Base-by-base conservation (phyloP, 2,329 filamentous ascomycete species). In the Pyrenophora teres region DNA sequence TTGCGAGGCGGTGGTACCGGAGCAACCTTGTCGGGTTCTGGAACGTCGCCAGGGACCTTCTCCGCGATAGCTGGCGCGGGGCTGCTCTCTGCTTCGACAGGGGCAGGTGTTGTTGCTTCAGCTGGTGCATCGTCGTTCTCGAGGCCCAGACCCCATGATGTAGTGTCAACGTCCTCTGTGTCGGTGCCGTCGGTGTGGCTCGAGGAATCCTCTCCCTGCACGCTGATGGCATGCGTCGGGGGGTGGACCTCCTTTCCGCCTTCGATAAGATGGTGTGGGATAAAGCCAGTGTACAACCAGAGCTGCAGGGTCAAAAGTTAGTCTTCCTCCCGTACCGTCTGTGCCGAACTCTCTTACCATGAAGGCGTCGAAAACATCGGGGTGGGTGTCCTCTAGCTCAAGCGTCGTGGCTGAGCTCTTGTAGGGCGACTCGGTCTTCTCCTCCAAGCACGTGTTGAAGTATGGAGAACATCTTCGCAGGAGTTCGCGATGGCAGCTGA, bases 341-440 rank as follows among this genome's bases (percentile, higher is more conserved):
- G 27, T 13, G 9, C 27, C 27, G 27, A 9, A 30, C 3, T 30
- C 10, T 30, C 27, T 13, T 30, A 30, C 27, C 68, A 72, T 70
- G 47, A 72, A 72, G 6, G 68, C 65, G 51, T 72, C 69, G 40
- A 72, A 72, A n/a, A 71, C 68, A 46, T 72, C 69, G n/a, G 69
- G 67, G 39, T 57, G 67, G 3, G 67, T 69, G 30, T 71, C 68
- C 7, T 69, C 63, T 6, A 72, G 64, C 43, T 71, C 69, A 10
- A 72, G 54, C 12, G 56, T 60, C 4, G 63, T 45, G 5, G 58
- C 63, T 19, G 59, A 59, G 33, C 51, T 67, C 36, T 67, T 69
- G 56, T 72, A 71, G 0, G 69, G 69, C n/a, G 69, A 72, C 4
- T 52, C 52, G 38, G 58, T 57, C 44, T 69, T 62, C 41, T 70